Base-by-base conservation (phyloP, 2,329 filamentous ascomycete species). In the Claviceps lovelessii region DNA sequence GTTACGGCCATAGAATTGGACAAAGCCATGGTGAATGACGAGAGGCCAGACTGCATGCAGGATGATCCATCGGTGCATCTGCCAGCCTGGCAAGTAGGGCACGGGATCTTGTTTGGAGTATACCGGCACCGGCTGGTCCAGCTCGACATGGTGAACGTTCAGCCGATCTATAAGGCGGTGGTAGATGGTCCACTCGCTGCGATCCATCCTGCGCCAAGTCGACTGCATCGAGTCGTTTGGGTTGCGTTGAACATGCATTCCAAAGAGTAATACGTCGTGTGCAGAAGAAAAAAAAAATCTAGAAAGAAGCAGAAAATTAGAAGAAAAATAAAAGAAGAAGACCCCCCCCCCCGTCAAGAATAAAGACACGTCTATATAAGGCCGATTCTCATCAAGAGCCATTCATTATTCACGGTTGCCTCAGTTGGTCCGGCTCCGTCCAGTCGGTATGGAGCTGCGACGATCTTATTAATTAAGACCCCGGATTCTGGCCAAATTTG, bases 81-180 rank as follows among this genome's bases (percentile, higher is more conserved):
- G 55, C 60, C 58, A 65, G 19, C 68, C 59, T 4, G 62, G 55
- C 4, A 69, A 33, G 45, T 63, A 63, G 1, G 65, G 66, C 29
- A 70, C 61, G 39, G 59, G 61, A 55, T 70, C 68, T 1, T 59
- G 60, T 58, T 70, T 71, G 6, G 59, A 47, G 56, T 67, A 63
- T 2, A 67, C 61, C 0, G 68, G 68, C 4, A 62, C 48, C 4
- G 49, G 23, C 37, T 57, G 49, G 50, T 59, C 48, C 28, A 59
- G 56, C 23, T 59, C 47, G n/a, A 54, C 44, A 2, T 55, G 58
- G 44, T 62, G 59, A 11, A 58, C 37, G 49, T 56, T 35, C 29
- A 62, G 55, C 15, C 54, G 33, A 9, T 63, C 58, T 45, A 57
- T 51, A 42, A 57, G 7, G 50, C 56, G 58, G 52, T 62, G 60